Percentiles rank a stretch among this genome's conserved stretches.
These are phyloP conservation scores for Botryotinia globosa DNA, from an alignment of 2,329 filamentous ascomycete species.

Conservation along the genomic window DNA sequence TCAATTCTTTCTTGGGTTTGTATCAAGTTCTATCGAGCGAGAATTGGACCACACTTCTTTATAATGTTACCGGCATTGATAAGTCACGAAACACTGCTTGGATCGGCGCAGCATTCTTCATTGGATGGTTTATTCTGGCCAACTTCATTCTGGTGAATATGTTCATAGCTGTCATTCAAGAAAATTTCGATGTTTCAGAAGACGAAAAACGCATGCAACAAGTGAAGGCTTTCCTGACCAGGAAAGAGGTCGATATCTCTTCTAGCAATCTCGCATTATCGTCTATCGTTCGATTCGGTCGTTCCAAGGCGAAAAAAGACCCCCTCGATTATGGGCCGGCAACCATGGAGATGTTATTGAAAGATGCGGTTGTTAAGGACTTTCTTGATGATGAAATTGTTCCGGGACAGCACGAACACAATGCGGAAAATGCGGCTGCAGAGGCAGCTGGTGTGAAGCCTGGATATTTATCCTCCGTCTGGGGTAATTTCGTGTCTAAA, in stretches of 20 bases:
- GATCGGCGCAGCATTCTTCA: conserved; percentile 88
- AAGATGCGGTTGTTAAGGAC: conserved; percentile 91
- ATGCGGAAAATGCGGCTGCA: conserved; percentile 37
- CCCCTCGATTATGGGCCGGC: conserved; percentile 89
- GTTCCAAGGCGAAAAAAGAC: conserved; percentile 64
- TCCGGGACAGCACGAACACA: conserved; percentile 40
- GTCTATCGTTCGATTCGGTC: conserved; percentile 63
- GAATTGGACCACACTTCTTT: conserved; percentile 89
- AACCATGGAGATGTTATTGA: conserved; percentile 92
- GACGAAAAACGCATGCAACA: conserved; percentile 97
- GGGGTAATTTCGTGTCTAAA: conserved; percentile 56
- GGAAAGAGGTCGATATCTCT: conserved; percentile 75
- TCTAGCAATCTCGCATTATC: conserved; percentile 73
- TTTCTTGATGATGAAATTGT: conserved; percentile 77
- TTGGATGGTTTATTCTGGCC: conserved; percentile 91
- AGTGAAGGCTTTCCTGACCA: conserved; percentile 89
- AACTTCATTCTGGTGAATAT: conserved; percentile 98
- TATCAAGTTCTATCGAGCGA: conserved; percentile 96
- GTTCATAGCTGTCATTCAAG: conserved; percentile 99
- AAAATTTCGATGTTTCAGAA: conserved; percentile 98
- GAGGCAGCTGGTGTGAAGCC: conserved; percentile 47
- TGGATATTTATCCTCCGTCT: conserved; percentile 58
- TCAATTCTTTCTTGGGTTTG: conserved; percentile 95
- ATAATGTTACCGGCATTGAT: conserved; percentile 72
- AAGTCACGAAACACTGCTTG: conserved; percentile 69